Percentiles rank a stretch among this genome's conserved stretches.
phyloP scores from a whole-genome alignment of 2,329 filamentous ascomycete species.

The Tolypocladium pustulatum region DNA sequence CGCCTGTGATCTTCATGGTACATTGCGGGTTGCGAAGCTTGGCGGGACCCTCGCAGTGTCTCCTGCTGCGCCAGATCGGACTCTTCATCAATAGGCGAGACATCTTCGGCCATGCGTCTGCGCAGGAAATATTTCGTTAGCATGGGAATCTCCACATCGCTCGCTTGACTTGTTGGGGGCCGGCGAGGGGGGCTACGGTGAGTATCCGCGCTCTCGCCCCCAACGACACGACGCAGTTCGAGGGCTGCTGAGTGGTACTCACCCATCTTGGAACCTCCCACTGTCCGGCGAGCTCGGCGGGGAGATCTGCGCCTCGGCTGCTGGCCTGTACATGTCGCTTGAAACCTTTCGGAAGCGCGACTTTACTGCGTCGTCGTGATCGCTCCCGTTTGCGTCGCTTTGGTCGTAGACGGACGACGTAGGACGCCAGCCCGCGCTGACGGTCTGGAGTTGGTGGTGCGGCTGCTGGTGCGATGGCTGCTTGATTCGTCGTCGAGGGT shows the following conservation, averaged over 20 bases:
- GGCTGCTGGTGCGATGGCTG: conserved; percentile 12
- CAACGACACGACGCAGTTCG: neutral
- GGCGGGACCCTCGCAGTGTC: neutral
- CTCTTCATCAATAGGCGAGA: conserved; percentile 43
- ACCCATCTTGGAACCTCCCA: conserved; percentile 25
- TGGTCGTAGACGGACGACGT: conserved; percentile 46
- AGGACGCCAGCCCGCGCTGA: conserved; percentile 30
- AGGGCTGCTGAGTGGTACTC: conserved; percentile 18
- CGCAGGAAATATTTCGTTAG: neutral
- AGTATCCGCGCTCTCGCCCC: neutral
- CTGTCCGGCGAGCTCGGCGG: conserved; percentile 48
- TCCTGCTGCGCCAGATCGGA: conserved; percentile 8
- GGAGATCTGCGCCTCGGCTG: conserved; percentile 39
- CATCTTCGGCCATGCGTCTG: conserved; percentile 23
- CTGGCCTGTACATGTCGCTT: conserved; percentile 14
- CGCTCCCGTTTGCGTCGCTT: conserved; percentile 21
- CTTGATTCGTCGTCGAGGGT: conserved; percentile 17
- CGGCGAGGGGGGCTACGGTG: neutral
- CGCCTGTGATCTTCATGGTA: conserved; percentile 1
- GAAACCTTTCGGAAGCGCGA: conserved; percentile 27
- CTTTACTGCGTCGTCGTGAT: conserved; percentile 8
- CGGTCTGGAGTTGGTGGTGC: conserved; percentile 10
- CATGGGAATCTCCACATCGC: neutral
- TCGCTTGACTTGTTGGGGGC: neutral
- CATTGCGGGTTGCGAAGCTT: conserved; percentile 1